These are phyloP conservation scores for Starmerella vaccinii DNA, from an alignment of 805 yeast genomes.

Conservation along the genomic window DNA sequence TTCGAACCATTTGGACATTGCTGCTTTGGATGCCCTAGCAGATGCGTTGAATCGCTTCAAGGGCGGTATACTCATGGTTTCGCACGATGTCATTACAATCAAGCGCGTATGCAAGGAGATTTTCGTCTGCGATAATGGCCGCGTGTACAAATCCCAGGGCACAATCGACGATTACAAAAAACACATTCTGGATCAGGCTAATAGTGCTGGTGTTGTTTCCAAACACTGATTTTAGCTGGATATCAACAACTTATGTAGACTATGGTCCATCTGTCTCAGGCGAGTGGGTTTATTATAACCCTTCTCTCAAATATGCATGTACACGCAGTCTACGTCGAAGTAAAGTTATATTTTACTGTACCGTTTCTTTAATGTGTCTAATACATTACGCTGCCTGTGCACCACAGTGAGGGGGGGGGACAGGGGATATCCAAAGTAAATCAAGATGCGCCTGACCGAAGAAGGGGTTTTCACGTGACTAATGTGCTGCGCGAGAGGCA, in stretches of 20 bases:
- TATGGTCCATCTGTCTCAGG: too few species aligned
- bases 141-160: conserved; percentile 70
- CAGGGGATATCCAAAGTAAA: too few species aligned
- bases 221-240: conserved; percentile 64
- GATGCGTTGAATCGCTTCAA: conserved; percentile 79
- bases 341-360: too few species aligned
- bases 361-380: too few species aligned
- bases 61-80: conserved; percentile 96
- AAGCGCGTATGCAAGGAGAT: conserved; percentile 83
- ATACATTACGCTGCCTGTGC: too few species aligned
- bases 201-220: conserved; percentile 81
- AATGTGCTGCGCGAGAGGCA: conserved; percentile 1
- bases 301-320: too few species aligned
- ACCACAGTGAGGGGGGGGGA: too few species aligned
- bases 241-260: too few species aligned
- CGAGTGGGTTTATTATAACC: too few species aligned
- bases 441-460: too few species aligned
- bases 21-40: conserved; percentile 91
- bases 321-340: too few species aligned
- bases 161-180: conserved; percentile 80
- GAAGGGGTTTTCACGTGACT: too few species aligned
- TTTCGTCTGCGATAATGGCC: conserved; percentile 87
- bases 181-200: conserved; percentile 70
- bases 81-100: conserved; percentile 92
- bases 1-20: conserved; percentile 94